Evolutionary conservation across 2,329 filamentous ascomycete genomes (phyloP), one percentile per base, ranked within the genome.

Genomic region (Dryadomyces quercus-mongolicae): DNA sequence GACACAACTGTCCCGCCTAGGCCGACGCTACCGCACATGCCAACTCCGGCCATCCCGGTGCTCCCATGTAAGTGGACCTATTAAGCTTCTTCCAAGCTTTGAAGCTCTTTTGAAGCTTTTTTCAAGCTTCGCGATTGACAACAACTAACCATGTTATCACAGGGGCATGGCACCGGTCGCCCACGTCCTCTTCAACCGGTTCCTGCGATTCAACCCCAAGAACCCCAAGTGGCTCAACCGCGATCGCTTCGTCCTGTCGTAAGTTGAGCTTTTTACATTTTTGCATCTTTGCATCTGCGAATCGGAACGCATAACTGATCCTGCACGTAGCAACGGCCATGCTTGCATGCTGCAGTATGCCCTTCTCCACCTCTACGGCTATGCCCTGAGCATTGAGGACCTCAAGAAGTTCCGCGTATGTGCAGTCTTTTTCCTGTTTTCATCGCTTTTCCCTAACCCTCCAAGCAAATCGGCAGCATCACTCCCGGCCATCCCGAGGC

Each of bases 121-220:
- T 9, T 3, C 4, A 9, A 46, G 21, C 21, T 34, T 12, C 22
- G 7, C 31, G 15, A 49, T 34, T 5, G 2, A 2, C 10, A 12
- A 9, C 7, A 21, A 43, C 63, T 68, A 74, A 16, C 46, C n/a
- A 44, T 16, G 16, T 18, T 36, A 18, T 50, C 59, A 18, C 58
- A 84, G 80, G 81, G 81, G 81, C 70, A 82, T 97, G 88, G 93
- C 93, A 67, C 92, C 93, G 59, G 84, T 91, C 67, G 85, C 93
- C 72, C 93, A 97, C 80, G 89, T 97, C 67, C 83, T 98, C 61
- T 98, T 88, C 78, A 95, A 95, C 83, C 94, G 93, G 74, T 94
- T 96, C 81, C 89, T 98, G 89, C 94, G 76, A 71, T 98, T 96
- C 82, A 98, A 97, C 85, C 93, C 93, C 66, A 94, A 96, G 85